Base-by-base conservation (phyloP, 1,284 basidiomycete species). In the Termitomyces sp. region DNA sequence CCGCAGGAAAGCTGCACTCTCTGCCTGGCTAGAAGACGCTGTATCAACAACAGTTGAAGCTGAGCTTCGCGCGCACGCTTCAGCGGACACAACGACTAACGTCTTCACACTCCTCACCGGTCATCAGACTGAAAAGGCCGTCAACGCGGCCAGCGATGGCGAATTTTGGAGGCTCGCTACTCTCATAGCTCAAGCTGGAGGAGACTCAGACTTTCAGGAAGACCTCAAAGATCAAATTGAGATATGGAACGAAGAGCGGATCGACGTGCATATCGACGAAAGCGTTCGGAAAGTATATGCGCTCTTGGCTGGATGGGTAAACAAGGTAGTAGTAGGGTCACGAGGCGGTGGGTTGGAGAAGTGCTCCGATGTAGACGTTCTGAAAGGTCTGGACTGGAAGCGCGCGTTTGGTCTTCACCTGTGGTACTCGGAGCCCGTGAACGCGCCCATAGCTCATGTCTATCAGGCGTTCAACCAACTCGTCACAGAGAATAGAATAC, bases 301-400 rank as follows among this genome's bases (percentile, higher is more conserved):
- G 24, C 69, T 98, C 14, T 77, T 99, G 3, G 86, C 89, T 16
- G 97, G 97, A 10, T 78, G 88, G 53, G 77, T 88, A 31, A 83
- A 84, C 55, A 49, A 56, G 26, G 64, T 84, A 3, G 72, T 87
- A 11, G 74, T 81, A 47, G 88, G 86, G 2, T 78, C 77, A 53
- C 68, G 75, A 66, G 72, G 86, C 60, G 69, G 75, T 55, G 71
- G 77, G 55, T 60, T 78, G 31, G 86, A 88, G 60, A 74, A 76
- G 21, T 80, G 81, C 61, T 68, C 77, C 1, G 85, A 91, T 52
- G 70, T 93, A 18, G 75, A 82, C 49, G 76, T 97, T n/a, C 78
- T 86, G n/a, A 75, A 84, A 49, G 88, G 83, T 0, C 72, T 98
- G 48, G 95, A 97, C 68, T 99, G 97, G 97, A 96, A 96, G 69